Percentiles rank a stretch among this genome's conserved stretches.
phyloP scores from a whole-genome alignment of 352 stramenopile species.

The Halophytophthora batemanensis region DNA sequence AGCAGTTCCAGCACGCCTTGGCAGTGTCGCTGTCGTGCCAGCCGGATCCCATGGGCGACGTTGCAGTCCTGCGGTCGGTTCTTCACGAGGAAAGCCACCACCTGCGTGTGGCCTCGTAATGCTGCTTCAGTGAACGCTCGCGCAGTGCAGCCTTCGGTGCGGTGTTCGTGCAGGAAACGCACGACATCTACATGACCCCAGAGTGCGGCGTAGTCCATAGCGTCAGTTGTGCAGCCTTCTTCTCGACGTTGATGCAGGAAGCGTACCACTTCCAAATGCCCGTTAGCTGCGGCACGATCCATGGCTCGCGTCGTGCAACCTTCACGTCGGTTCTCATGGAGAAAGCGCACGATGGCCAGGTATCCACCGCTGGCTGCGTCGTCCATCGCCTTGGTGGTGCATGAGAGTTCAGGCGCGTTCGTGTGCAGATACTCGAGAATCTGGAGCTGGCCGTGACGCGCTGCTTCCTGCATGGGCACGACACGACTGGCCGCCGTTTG shows the following conservation, averaged over 20 bases:
- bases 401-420: constrained; percentile 23
- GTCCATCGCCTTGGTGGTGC: constrained; percentile 28
- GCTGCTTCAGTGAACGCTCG: constrained; percentile 49
- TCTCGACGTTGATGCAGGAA: constrained; percentile 26
- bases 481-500: constrained; percentile 44
- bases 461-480: constrained; percentile 38
- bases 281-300: constrained; percentile 27
- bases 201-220: constrained; percentile 53
- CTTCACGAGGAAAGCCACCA: constrained; percentile 45
- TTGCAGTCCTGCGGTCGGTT: constrained; percentile 31
- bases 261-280: constrained; percentile 23
- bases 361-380: constrained; percentile 23
- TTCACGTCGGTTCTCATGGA: constrained; percentile 25
- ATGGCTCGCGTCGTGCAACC: constrained; percentile 28
- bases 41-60: constrained; percentile 34
- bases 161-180: constrained; percentile 49
- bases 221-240: constrained; percentile 46
- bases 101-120: constrained; percentile 32
- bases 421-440: constrained; percentile 33
- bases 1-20: constrained; percentile 19
- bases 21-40: constrained; percentile 42
- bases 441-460: constrained; percentile 26
- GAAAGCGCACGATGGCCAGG: constrained; percentile 23
- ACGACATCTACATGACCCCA: constrained; percentile 43
- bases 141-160: constrained; percentile 43